Conservation (phyloP, 139 green algal genomes). For the Chlorella sp. region DNA sequence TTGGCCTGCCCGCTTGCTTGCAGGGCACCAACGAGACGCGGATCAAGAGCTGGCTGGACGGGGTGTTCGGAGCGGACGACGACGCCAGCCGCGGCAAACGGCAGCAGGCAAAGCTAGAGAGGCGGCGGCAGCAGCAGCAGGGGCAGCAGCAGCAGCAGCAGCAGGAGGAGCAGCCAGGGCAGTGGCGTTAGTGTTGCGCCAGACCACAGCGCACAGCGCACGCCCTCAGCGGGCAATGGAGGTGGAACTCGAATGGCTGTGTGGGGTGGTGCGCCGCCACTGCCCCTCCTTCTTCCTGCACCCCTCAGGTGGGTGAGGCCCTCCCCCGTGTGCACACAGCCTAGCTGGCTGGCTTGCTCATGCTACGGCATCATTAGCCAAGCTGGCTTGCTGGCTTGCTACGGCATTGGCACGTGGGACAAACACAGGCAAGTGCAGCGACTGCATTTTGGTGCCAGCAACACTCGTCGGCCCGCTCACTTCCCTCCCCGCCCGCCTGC, state of each 20-base stretch:
- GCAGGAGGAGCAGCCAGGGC: not conserved
- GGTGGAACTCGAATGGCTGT: constrained; percentile 11
- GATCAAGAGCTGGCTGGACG: constrained; percentile 33
- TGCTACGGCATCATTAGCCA: no score
- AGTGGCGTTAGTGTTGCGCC: not conserved
- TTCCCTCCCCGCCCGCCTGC: no score
- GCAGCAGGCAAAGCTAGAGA: not conserved
- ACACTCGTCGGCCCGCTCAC: no score
- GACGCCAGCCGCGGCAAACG: not conserved
- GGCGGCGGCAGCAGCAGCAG: not conserved
- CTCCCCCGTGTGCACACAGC: not conserved
- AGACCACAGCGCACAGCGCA: not conserved
- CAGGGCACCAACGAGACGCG: constrained; percentile 43
- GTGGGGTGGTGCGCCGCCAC: not conserved
- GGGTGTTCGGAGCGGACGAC: not conserved
- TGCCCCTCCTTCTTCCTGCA: constrained; percentile 45
- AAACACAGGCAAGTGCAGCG: no score
- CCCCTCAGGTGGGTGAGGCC: not conserved
- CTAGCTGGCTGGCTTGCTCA: no score
- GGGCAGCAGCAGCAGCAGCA: not conserved
- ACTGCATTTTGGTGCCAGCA: no score
- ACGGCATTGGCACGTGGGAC: no score
- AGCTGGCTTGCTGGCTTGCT: no score
- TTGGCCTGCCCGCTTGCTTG: not conserved
- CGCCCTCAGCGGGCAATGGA: constrained; percentile 3